These are phyloP conservation scores for Citrus cavaleriei DNA, from an alignment of 345 rosid genomes.

Conservation along the genomic window DNA sequence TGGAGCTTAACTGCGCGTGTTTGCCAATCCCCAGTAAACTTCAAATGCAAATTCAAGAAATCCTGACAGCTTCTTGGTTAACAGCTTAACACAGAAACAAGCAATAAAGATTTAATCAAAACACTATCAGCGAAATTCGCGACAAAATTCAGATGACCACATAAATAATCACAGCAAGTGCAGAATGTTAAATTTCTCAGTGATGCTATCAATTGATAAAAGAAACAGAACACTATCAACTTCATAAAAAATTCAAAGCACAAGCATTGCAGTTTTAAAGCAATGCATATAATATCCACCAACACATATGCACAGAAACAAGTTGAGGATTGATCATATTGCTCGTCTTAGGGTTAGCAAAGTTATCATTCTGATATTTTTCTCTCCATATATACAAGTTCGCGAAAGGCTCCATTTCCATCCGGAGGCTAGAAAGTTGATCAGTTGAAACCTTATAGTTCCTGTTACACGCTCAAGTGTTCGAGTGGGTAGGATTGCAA, in stretches of 20 bases:
- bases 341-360: neutral
- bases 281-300: neutral
- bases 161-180: neutral
- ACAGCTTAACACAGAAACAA: too few species aligned
- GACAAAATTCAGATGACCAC: neutral
- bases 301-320: neutral
- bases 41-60: too few species aligned
- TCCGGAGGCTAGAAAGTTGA: neutral
- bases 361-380: neutral
- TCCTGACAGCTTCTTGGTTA: too few species aligned
- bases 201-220: too few species aligned
- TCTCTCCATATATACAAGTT: neutral
- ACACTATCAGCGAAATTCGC: too few species aligned
- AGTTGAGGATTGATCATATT: neutral
- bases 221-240: neutral
- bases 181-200: neutral
- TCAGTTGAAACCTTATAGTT: neutral
- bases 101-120: too few species aligned
- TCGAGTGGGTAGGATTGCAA: constrained; percentile 1
- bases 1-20: neutral
- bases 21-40: too few species aligned
- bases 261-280: neutral
- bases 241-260: neutral
- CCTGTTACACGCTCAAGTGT: neutral
- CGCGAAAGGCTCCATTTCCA: neutral